Evolutionary conservation across 2,329 filamentous ascomycete species (phyloP).

Genomic region (Bimuria novae-zelandiae): DNA sequence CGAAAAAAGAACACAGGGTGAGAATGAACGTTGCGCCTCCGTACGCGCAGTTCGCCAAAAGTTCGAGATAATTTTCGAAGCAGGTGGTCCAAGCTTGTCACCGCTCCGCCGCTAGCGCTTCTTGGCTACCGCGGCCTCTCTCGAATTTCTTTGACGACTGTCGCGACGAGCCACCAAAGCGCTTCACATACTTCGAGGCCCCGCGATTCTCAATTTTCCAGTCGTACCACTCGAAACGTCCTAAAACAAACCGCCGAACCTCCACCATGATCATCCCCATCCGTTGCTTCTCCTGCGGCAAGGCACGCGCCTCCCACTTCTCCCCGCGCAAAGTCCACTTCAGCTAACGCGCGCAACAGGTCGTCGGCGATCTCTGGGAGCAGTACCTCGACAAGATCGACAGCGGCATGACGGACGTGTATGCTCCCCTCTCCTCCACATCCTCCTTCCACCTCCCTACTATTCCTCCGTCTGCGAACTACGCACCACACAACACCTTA

Average conservation of each 20-base stretch:
- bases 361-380: constrained; percentile 97
- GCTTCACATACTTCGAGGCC: constrained; percentile 2
- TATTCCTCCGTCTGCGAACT: not conserved
- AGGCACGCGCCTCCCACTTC: constrained; percentile 63
- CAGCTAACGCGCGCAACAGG: constrained; percentile 60
- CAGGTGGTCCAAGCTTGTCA: constrained; percentile 34
- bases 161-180: constrained; percentile 16
- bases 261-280: constrained; percentile 97
- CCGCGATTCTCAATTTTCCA: not conserved
- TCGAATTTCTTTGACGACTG: constrained; percentile 41
- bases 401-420: constrained; percentile 53
- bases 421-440: constrained; percentile 14
- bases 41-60: constrained; percentile 8
- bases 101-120: constrained; percentile 7
- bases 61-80: constrained; percentile 33
- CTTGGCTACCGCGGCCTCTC: constrained; percentile 23
- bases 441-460: not conserved
- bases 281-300: constrained; percentile 98
- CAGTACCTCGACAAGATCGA: constrained; percentile 89
- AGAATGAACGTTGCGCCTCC: not conserved
- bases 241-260: not conserved
- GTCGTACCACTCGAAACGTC: constrained; percentile 13
- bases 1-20: not conserved
- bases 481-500: not conserved
- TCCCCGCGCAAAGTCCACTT: constrained; percentile 16